These are phyloP conservation scores for Eimeria tenella DNA, from an alignment of 169 alveolate genomes.

Conservation along the genomic window DNA sequence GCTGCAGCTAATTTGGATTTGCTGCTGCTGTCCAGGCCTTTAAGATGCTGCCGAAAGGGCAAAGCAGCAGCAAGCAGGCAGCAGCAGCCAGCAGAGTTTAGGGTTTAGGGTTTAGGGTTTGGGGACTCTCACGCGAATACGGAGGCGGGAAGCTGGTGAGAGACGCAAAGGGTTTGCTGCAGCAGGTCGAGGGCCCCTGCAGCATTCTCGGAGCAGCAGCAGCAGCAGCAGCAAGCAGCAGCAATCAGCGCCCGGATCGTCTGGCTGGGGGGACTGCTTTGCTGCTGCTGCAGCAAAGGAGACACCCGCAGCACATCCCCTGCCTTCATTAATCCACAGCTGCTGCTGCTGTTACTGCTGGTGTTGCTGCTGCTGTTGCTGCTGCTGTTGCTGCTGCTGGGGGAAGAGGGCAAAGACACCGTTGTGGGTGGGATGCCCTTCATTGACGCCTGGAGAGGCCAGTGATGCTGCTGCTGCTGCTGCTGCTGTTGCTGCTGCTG, in stretches of 20 bases:
- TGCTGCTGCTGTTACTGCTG: too few species aligned
- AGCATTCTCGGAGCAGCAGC: neutral
- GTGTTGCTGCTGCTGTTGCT: too few species aligned
- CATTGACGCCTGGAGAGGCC: too few species aligned
- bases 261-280: neutral
- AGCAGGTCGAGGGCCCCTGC: slow-evolving; percentile 8
- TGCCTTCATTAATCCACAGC: neutral
- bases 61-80: too few species aligned
- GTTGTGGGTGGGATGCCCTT: neutral
- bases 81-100: too few species aligned
- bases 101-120: too few species aligned
- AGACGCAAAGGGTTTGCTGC: slow-evolving; percentile 20
- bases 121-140: neutral
- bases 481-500: neutral
- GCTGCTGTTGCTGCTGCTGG: neutral
- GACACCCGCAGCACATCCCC: neutral
- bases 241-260: neutral
- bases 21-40: too few species aligned
- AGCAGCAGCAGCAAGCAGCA: neutral
- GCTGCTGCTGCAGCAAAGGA: neutral
- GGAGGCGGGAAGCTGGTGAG: neutral
- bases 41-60: too few species aligned
- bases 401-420: neutral
- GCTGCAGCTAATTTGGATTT: too few species aligned
- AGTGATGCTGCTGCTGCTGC: too few species aligned